Evolutionary conservation across 1,284 basidiomycete species (phyloP).

Genomic region (Agaricales sp.): DNA sequence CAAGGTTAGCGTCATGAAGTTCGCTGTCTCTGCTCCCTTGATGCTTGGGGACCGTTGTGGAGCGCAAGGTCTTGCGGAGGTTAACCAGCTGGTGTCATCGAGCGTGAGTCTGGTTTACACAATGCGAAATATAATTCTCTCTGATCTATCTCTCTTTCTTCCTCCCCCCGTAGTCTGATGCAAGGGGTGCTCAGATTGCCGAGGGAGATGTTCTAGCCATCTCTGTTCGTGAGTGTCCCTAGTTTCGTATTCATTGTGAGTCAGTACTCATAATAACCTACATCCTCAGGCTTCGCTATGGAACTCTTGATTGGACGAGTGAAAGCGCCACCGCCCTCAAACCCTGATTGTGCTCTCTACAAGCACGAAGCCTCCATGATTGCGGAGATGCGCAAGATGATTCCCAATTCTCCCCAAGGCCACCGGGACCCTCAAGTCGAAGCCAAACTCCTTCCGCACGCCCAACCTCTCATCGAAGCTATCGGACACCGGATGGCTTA

Average conservation of each 20-base stretch:
- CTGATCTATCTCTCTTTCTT: not conserved
- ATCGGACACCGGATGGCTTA: constrained; percentile 23
- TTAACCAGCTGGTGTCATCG: constrained; percentile 39
- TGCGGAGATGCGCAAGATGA: not conserved
- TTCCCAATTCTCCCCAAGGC: too few relatives aligned
- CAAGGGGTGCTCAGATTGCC: constrained; percentile 27
- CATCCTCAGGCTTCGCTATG: constrained; percentile 13
- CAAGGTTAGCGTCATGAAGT: constrained; percentile 38
- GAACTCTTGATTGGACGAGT: constrained; percentile 37
- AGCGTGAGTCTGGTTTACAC: constrained; percentile 30
- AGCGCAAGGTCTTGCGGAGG: constrained; percentile 44
- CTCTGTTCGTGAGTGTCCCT: constrained; percentile 40
- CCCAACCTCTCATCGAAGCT: constrained; percentile 15
- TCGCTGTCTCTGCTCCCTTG: constrained; percentile 32
- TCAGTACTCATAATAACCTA: not conserved
- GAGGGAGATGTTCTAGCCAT: constrained; percentile 43
- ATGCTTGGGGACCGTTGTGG: constrained; percentile 44
- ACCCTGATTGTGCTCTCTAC: constrained; percentile 32
- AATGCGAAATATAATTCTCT: not conserved
- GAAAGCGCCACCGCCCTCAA: constrained; percentile 27
- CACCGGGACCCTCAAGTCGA: too few relatives aligned
- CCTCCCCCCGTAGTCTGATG: not conserved
- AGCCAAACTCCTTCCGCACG: constrained; percentile 16
- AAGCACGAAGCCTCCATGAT: constrained; percentile 21
- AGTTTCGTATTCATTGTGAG: constrained; percentile 19